Conservation (phyloP, 2,329 filamentous ascomycete species). For the Teratosphaeria nubilosa region DNA sequence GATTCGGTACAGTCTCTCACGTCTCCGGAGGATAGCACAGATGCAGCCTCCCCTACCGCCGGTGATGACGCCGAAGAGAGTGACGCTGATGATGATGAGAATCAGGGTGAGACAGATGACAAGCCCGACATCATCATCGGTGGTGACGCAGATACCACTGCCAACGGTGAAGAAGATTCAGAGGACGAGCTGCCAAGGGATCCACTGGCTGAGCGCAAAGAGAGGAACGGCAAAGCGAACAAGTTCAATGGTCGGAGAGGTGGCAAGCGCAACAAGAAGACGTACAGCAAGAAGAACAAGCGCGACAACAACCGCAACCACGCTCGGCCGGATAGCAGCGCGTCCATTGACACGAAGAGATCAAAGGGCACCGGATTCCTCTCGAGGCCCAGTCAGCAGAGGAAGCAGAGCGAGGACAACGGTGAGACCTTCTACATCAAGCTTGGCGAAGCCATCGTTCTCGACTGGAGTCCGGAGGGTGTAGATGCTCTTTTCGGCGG, state of each 20-base stretch:
- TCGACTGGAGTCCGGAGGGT: conserved; percentile 70
- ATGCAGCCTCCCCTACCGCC: conserved; percentile 9
- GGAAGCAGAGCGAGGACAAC: conserved; percentile 11
- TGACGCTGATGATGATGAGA: conserved; percentile 14
- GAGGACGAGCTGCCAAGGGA: conserved; percentile 11
- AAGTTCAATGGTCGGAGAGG: conserved; percentile 11
- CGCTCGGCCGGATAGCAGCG: not conserved
- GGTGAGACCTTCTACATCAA: conserved; percentile 43
- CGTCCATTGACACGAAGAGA: conserved; percentile 1
- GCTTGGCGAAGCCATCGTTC: conserved; percentile 71
- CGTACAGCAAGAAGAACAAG: conserved; percentile 13
- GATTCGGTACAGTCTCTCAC: conserved; percentile 16
- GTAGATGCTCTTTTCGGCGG: conserved; percentile 60
- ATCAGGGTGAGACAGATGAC: conserved; percentile 1
- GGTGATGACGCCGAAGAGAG: conserved; percentile 15
- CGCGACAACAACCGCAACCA: conserved; percentile 3
- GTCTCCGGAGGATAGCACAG: conserved; percentile 14
- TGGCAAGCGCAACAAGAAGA: conserved; percentile 12
- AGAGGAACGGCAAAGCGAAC: conserved; percentile 12
- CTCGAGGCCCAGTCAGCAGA: not conserved
- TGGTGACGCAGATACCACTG: conserved; percentile 6
- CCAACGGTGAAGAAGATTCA: conserved; percentile 2
- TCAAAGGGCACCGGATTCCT: conserved; percentile 1
- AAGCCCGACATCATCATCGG: conserved; percentile 18
- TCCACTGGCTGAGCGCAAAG: conserved; percentile 7